phyloP scores from a whole-genome alignment of 2,329 filamentous ascomycete species.

The Diaporthe velutina region DNA sequence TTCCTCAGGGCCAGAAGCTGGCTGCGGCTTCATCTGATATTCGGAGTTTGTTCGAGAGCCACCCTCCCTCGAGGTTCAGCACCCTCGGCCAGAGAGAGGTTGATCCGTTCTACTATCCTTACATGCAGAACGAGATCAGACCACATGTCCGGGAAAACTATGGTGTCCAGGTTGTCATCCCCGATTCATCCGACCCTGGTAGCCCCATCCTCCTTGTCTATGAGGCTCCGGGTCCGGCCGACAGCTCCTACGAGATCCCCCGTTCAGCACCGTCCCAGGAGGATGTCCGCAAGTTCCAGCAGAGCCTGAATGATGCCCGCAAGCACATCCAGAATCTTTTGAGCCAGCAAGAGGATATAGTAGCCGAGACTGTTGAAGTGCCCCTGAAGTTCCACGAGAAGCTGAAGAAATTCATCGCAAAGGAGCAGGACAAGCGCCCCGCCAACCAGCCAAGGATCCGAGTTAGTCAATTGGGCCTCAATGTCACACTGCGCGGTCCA shows the following conservation, averaged over 20 bases:
- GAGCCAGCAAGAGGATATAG: slow-evolving; percentile 69
- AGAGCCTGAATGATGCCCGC: slow-evolving; percentile 67
- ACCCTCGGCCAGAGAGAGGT: slow-evolving; percentile 66
- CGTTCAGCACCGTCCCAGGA: slow-evolving; percentile 63
- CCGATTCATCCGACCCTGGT: slow-evolving; percentile 70
- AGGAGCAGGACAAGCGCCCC: slow-evolving; percentile 70
- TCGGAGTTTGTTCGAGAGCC: slow-evolving; percentile 77
- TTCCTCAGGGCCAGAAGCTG: slow-evolving; percentile 85
- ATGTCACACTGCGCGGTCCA: slow-evolving; percentile 83
- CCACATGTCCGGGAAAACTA: slow-evolving; percentile 75
- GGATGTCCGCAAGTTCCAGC: slow-evolving; percentile 66
- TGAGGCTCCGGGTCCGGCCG: slow-evolving; percentile 70
- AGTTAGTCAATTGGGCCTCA: slow-evolving; percentile 70
- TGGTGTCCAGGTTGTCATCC: slow-evolving; percentile 81
- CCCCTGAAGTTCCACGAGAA: slow-evolving; percentile 74
- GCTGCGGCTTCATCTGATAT: slow-evolving; percentile 82
- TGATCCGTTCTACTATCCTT: slow-evolving; percentile 84
- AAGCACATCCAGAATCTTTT: slow-evolving; percentile 70
- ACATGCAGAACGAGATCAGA: slow-evolving; percentile 75
- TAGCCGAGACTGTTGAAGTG: slow-evolving; percentile 66
- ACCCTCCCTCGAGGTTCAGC: slow-evolving; percentile 79
- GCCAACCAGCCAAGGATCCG: slow-evolving; percentile 71
- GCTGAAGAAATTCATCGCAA: slow-evolving; percentile 73
- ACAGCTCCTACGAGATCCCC: slow-evolving; percentile 66
- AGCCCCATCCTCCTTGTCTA: slow-evolving; percentile 80